Evolutionary conservation across 176 grass and related monocot species (phyloP).

Genomic region (Carex kokanica): DNA sequence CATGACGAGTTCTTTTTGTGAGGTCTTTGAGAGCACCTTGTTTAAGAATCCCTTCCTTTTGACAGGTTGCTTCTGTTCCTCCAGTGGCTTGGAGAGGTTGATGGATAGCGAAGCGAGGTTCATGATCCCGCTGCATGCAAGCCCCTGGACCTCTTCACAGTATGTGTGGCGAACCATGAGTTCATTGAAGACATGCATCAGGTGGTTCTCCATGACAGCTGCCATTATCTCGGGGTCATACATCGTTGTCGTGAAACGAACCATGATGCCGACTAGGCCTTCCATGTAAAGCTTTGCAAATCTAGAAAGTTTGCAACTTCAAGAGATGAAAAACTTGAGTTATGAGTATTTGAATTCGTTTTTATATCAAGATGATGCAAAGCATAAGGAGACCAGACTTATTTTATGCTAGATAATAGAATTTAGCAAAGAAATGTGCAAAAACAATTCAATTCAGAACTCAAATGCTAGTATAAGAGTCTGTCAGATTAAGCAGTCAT

Average conservation of each 20-base stretch:
- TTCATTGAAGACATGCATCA: constrained; percentile 55
- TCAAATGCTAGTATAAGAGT: background rate
- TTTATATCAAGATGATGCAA: background rate
- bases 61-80: constrained; percentile 11
- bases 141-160: constrained; percentile 72
- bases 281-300: constrained; percentile 60
- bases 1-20: background rate
- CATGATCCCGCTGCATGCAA: constrained; percentile 55
- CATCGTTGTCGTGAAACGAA: constrained; percentile 65
- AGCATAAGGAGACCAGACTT: background rate
- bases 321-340: background rate
- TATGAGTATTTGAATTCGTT: background rate
- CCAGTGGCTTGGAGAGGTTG: constrained; percentile 38
- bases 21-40: constrained; percentile 38
- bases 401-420: background rate
- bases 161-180: constrained; percentile 47
- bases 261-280: constrained; percentile 57
- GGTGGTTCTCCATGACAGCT: constrained; percentile 47
- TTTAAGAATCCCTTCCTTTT: constrained; percentile 56
- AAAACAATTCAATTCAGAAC: background rate
- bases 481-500: background rate
- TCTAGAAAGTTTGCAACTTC: constrained; percentile 15
- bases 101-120: constrained; percentile 71
- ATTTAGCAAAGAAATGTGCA: background rate
- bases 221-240: constrained; percentile 56